Evolutionary conservation across 495 filamentous ascomycete species (phyloP), one percentile per base, ranked within the genome.

Genomic region (Neurospora cerealis): DNA sequence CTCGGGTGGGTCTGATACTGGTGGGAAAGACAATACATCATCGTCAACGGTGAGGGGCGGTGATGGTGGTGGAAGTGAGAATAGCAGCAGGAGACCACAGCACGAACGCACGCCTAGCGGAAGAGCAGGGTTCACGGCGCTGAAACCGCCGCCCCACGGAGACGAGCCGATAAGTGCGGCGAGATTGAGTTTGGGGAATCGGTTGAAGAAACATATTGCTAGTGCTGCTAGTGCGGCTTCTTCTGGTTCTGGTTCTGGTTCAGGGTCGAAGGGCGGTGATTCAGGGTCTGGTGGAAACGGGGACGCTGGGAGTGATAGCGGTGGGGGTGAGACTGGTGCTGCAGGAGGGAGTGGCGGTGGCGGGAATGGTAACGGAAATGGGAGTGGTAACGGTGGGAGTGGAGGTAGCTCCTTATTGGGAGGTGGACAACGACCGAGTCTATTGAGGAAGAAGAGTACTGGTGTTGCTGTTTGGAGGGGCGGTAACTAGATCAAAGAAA

Each of bases 141-240:
- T 72, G 39, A 78, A 74, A 37, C 73, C 70, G 15, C 70, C 75
- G 19, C 71, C 72, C 9, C 78, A 70, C 2, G 40, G 75, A 13
- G 81, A 80, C 66, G 80, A 80, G 48, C 83, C 84, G 5, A 75
- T 85, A 34, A 83, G 82, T 19, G 83, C 82, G 71, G 85, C 85
- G 39, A 76, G 80, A 75, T 75, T 86, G 66, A 86, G 84, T 73
- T 73, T 86, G 69, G 84, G 83, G 8, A 84, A 83, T 69, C 79
- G 83, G 79, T 74, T 86, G 48, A 82, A 81, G 76, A 84, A 81
- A 17, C 54, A 62, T 17, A 62, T 62, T 62, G 54, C 54, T 62
- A 19, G 41, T n/a, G 17, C 41, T 44, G 41, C 41, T 19, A 44
- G 41, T 19, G 48, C 48, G 11, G 11, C 48, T 60, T 32, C 48